Base-by-base conservation (phyloP, 2,329 filamentous ascomycete species). In the Colletotrichum salicis region DNA sequence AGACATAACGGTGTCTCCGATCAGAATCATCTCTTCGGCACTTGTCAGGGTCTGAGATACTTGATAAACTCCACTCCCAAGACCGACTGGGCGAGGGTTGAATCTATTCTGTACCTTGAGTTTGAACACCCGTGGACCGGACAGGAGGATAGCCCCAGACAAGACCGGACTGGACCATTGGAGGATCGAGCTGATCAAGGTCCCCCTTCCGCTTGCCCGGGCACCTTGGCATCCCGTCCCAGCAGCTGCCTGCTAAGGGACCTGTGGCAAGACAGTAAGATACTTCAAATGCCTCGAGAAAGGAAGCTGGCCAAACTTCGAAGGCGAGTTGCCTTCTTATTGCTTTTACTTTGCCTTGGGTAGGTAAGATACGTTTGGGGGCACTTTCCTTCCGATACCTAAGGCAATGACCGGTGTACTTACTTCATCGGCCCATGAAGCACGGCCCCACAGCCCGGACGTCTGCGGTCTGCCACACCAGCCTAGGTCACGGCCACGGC, bases 101-200 rank as follows among this genome's bases (percentile, higher is more conserved):
- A 29, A 29, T 29, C 4, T 5, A 29, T 29, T 4, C 3, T 29
- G 27, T 29, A 29, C 27, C 27, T 3, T 29, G 27, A 29, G 27
- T 29, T 29, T 29, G 2, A 29, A 29, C 4, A 29, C 27, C 27
- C 27, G 4, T 29, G 27, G 27, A 5, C 13, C 37, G 37, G 37
- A 41, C 19, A 56, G 27, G 22, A 31, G 59, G 37, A 56, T 27
- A 67, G 19, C 15, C 22, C 56, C 48, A 35, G 35, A 67, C 63
- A 56, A 51, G 27, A 12, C 33, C 64, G 58, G 64, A 58, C 64
- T 68, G 64, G 68, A 55, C 52, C 27, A 68, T 55, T 56, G 69
- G 69, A 71, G 51, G 51, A 63, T 63, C 15, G 24, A 63, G 15
- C 48, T 52, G 37, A 57, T 35, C 55, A 24, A 22, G 19, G 13